Percentiles rank a stretch among this genome's conserved stretches.
These are phyloP conservation scores for Allomyces macrogynus DNA, from an alignment of 192 early-diverging fungal genomes.

Conservation along the genomic window DNA sequence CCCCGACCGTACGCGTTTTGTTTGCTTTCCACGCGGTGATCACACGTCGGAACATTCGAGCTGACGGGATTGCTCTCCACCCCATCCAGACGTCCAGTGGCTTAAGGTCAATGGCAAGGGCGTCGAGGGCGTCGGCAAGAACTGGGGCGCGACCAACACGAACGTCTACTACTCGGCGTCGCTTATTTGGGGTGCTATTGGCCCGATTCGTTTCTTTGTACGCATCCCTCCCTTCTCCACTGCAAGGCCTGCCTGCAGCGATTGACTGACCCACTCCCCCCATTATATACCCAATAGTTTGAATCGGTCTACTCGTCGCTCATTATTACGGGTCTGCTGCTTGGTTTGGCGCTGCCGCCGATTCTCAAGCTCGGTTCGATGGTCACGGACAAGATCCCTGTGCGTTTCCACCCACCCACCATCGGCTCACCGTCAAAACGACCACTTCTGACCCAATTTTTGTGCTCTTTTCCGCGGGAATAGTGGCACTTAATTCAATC, in stretches of 20 bases:
- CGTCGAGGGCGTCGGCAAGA: background rate
- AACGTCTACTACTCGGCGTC: constrained; percentile 40
- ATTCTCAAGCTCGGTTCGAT: background rate
- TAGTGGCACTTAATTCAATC: constrained; percentile 13
- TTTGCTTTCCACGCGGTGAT: background rate
- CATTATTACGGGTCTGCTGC: background rate
- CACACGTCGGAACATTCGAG: no score
- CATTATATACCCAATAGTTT: background rate
- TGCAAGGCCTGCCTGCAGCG: no score
- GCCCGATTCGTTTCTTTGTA: constrained; percentile 36
- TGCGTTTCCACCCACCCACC: background rate
- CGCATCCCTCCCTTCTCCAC: no score
- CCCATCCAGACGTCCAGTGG: no score
- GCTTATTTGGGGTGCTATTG: constrained; percentile 61
- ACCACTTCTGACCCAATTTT: no score
- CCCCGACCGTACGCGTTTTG: background rate
- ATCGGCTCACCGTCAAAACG: no score
- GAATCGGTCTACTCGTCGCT: background rate
- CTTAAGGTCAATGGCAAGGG: background rate
- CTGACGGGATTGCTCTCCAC: no score
- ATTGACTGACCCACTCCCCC: no score
- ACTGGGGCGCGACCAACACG: background rate
- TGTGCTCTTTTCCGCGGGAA: background rate
- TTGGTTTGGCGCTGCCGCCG: background rate
- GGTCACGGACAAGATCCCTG: background rate